A percentile compares a stretch with the other conserved stretches of the same genome.
These are phyloP conservation scores for Diutina ranongensis DNA, from an alignment of 1,139 yeast genomes.

Conservation along the genomic window DNA sequence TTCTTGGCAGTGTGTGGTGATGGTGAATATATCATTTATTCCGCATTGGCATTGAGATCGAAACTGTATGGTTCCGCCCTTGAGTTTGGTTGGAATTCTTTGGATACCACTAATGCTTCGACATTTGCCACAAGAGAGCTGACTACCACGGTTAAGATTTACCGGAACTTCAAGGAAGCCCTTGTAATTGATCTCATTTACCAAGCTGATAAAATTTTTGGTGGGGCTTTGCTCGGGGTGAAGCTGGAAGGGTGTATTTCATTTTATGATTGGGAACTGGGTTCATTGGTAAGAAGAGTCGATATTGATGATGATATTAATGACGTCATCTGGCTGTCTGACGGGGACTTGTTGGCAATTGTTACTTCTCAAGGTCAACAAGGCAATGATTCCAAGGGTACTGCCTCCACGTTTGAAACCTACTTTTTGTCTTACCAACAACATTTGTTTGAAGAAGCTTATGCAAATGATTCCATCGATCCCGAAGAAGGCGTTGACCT, in stretches of 20 bases:
- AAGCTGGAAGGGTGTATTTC: constrained; percentile 74
- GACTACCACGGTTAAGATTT: constrained; percentile 52
- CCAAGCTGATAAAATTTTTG: constrained; percentile 69
- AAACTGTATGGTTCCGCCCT: constrained; percentile 84
- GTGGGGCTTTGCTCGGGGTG: constrained; percentile 80
- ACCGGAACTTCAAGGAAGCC: constrained; percentile 76
- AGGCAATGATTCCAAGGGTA: constrained; percentile 17
- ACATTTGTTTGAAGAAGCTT: constrained; percentile 54
- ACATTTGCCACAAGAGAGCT: constrained; percentile 77
- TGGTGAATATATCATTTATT: constrained; percentile 92
- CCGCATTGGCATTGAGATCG: constrained; percentile 97
- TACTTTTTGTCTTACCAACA: constrained; percentile 69
- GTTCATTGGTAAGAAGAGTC: constrained; percentile 72
- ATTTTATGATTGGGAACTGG: constrained; percentile 91
- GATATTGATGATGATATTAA: constrained; percentile 61
- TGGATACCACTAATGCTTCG: constrained; percentile 57
- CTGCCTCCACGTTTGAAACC: constrained; percentile 38
- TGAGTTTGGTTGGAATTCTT: constrained; percentile 87
- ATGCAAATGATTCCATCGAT: constrained; percentile 46
- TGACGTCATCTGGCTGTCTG: constrained; percentile 86
- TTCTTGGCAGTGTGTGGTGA: constrained; percentile 96
- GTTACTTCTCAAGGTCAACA: constrained; percentile 36
- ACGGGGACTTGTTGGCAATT: constrained; percentile 80
- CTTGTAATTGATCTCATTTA: constrained; percentile 55
- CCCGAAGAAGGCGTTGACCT: constrained; percentile 83